Conservation (phyloP, 208 protist genomes). For the Trypanosoma mega region DNA sequence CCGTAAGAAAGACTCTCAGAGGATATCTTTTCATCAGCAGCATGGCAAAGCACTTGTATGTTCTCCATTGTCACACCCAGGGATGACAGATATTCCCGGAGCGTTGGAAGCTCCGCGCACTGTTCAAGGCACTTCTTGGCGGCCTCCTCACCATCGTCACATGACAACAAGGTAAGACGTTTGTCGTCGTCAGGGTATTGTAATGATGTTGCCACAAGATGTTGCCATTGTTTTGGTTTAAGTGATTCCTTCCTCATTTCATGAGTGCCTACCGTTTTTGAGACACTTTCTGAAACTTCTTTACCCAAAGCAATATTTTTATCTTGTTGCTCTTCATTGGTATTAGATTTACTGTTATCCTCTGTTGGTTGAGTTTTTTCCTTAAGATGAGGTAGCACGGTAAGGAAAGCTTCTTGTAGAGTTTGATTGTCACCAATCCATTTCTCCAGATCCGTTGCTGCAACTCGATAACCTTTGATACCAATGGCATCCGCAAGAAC, state of each 20-base stretch:
- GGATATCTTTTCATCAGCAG: constrained; percentile 63
- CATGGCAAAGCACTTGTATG: constrained; percentile 73
- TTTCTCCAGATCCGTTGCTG: constrained; percentile 47
- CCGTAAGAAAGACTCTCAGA: constrained; percentile 65
- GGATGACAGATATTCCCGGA: constrained; percentile 39
- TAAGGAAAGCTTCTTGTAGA: constrained; percentile 11
- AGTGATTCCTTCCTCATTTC: background rate
- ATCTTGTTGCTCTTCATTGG: no score
- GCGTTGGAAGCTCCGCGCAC: constrained; percentile 37
- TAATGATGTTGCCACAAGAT: constrained; percentile 4
- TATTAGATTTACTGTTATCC: background rate
- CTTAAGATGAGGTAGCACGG: constrained; percentile 20
- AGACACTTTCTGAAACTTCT: background rate
- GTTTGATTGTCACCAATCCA: constrained; percentile 59
- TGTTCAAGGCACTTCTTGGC: constrained; percentile 14
- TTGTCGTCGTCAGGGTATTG: constrained; percentile 1
- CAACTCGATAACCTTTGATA: constrained; percentile 32
- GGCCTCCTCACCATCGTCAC: constrained; percentile 26
- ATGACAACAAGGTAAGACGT: constrained; percentile 28
- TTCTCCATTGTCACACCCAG: constrained; percentile 35
- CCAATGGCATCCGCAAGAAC: constrained; percentile 37
- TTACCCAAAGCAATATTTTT: no score
- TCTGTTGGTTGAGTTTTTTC: background rate
- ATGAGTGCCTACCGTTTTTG: background rate
- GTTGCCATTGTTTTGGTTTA: constrained; percentile 10